Conservation (phyloP, 441 rosid genomes). For the Corymbia calophylla region DNA sequence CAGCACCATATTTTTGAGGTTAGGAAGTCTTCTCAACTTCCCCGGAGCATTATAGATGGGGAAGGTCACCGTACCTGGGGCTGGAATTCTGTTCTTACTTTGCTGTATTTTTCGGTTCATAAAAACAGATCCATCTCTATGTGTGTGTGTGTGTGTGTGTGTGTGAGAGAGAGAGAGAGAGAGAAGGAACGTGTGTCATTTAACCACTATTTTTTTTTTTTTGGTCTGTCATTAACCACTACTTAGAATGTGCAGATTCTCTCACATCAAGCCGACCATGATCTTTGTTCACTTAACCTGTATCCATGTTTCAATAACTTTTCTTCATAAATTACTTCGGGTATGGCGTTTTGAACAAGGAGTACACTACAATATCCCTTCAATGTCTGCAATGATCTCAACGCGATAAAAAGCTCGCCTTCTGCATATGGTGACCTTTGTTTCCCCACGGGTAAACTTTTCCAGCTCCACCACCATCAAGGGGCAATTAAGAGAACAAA, state of each 20-base stretch:
- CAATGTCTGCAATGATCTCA: neutral
- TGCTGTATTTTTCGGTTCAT: neutral
- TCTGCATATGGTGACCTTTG: neutral
- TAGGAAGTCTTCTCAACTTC: neutral
- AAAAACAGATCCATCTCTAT: neutral
- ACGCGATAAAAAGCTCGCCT: neutral
- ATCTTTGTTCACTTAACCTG: neutral
- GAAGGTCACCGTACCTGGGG: neutral
- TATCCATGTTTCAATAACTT: neutral
- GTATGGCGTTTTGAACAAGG: neutral
- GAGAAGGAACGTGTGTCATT: neutral
- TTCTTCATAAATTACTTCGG: neutral
- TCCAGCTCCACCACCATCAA: neutral
- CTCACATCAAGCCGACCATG: neutral
- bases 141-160: no score
- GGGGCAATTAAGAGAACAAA: neutral
- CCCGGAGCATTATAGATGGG: neutral
- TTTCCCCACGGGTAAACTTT: neutral
- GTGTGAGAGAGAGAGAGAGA: neutral
- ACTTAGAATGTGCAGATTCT: neutral
- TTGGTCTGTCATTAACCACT: neutral
- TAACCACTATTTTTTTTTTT: no score
- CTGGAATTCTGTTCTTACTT: neutral
- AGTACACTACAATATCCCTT: no score
- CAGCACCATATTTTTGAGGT: neutral